Base-by-base conservation (phyloP, 2,329 filamentous ascomycete species). In the Stachybotrys chlorohalonatus region DNA sequence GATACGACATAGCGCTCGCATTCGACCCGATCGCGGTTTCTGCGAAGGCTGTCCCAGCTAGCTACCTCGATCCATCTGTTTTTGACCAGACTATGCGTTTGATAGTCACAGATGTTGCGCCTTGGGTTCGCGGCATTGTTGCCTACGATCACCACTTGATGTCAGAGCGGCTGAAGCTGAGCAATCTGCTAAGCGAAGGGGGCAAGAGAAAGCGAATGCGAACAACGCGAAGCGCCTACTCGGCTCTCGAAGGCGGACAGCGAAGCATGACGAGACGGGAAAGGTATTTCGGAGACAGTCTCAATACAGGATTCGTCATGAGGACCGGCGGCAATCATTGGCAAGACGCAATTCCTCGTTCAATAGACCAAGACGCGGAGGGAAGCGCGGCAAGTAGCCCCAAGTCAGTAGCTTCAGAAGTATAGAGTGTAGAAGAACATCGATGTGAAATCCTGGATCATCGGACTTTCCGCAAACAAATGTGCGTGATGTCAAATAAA, bases 121-220 rank as follows among this genome's bases (percentile, higher is more conserved):
- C 95, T 0, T 97, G 90, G 67, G 82, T 97, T n/a, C 87, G 95
- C 11, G 79, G 80, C 45, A 97, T 99, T 56, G 84, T 93, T 2
- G 78, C 84, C 0, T 88, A 86, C 64, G 93, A 97, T 62, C 74
- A 83, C 17, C 78, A 77, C 1, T 78, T 94, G 1, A 86, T 90
- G 63, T 75, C 83, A 57, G 82, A 90, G 59, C 81, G 90, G 11
- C 67, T 81, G 7, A 78, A 79, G 16, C 69, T 89, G 9, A 83
- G 82, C 59, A 83, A 76, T 53, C 68, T 90, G 1, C 70, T 89
- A 11, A 83, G 80, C 53, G 80, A 85, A 58, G 81, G 80, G 6
- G 80, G 78, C 13, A 65, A 62, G 51, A 60, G 62, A 17, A 79
- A 75, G 65, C 77, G 84, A 15, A 77, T 83, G 65, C 75, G 90